Base-by-base conservation (phyloP, 257 asterid genomes). In the Nicotiana knightiana region DNA sequence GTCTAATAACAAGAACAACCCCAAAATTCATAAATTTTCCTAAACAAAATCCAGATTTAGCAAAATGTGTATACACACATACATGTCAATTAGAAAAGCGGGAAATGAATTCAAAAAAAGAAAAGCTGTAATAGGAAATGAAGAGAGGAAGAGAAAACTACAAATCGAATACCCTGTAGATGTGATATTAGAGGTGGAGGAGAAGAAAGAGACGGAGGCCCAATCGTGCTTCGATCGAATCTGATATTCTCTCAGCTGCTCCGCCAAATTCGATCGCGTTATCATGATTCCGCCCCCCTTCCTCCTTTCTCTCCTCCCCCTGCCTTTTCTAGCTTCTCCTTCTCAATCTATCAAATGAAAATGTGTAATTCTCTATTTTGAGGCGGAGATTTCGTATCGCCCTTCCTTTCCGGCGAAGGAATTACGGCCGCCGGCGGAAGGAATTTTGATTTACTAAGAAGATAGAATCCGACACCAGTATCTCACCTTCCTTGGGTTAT, bases 161-260 rank as follows among this genome's bases (percentile, higher is more conserved):
- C 6, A 6, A 0, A 65, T 15, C 9, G 26, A 67, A 67, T 35
- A 68, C 57, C 57, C 46, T 21, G 78, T 5, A 46, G 78, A 46
- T 10, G 78, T 21, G 78, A 89, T 85, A 83, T 87, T 89, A 80
- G 97, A 83, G 75, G 97, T 89, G 62, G 97, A 91, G 83, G 98
- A 92, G 90, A 92, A 95, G 59, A 93, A 89, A 4, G 99, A 95
- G 83, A 89, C 85, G 76, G 99, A 91, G 67, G 97, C 85, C 98
- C 94, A 95, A 61, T 91, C 98, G 67, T 92, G 88, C 79, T 93
- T 95, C 84, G 99, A 93, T 89, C 97, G 93, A 87, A 87, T 89
- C 92, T 92, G 99, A 84, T 93, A 93, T 75, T 95, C 99, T 61
- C 97, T 90, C 37, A 93, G 90, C 93, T 95, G 97, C 87, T 95